Base-by-base conservation (phyloP, 768 basidiomycete species). In the Russula brevipes region DNA sequence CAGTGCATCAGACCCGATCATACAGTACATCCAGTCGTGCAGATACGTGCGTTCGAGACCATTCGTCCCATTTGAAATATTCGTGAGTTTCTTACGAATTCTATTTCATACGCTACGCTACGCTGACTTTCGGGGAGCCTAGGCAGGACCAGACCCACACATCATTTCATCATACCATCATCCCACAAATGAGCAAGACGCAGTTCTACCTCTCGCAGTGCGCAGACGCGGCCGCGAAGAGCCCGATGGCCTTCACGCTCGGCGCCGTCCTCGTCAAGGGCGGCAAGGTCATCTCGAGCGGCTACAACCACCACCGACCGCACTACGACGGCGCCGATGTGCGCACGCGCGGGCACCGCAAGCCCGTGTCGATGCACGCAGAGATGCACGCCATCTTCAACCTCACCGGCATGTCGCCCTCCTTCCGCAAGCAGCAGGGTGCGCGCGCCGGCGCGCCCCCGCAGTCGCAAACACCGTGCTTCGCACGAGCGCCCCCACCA, bases 361-460 rank as follows among this genome's bases (percentile, higher is more conserved):
- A 77, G 75, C 74, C 74, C 33, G 73, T 77, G n/a, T 77, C 76
- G n/a, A 79, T 84, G 81, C 82, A 85, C 66, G 82, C 83, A 3
- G 81, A 83, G 73, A 84, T 84, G 84, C 79, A 84, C 65, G 79
- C 79, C 35, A 84, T 84, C 61, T 81, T 79, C 72, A 82, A 73
- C 66, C 68, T 79, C 59, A 81, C 79, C 56, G 74, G 79, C 74
- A 76, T 75, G 77, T 77, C 79, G 49, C 81, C 81, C 54, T 77
- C 80, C 64, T 80, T 78, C 75, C 81, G 80, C 76, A 78, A 76
- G 73, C 82, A 76, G 73, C 66, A 68, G 69, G 69, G 73, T 70
- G 63, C 71, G 69, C 66, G 71, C 69, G 45, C 69, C 67, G 71
- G 68, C 67, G 68, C 72, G 63, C 54, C 51, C n/a, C 45, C 52